Base-by-base conservation (phyloP, 2,329 filamentous ascomycete genomes). In the Huntiella omanensis region DNA sequence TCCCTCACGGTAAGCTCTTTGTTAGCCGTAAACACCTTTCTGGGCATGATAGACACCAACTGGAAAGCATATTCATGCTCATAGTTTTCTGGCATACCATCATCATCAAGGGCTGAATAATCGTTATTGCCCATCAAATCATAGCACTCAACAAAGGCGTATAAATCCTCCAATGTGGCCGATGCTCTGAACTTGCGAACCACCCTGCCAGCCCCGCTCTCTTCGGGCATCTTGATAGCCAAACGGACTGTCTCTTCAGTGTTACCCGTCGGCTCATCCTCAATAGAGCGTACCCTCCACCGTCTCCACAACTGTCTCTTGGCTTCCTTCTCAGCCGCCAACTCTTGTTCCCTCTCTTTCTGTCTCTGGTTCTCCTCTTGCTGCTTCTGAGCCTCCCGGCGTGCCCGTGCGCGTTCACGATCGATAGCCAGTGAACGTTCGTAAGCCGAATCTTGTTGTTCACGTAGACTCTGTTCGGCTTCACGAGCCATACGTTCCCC, bases 121-220 rank as follows among this genome's bases (percentile, higher is more conserved):
- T 59, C 61, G 32, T 64, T 58, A 12, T 62, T 59, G 50, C 47
- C 54, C 3, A 86, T 54, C 4, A 80, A 54, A 45, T 84, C 77
- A 58, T 86, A 80, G 62, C 88, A 96, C 58, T 98, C 91, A 2
- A 96, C 86, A 62, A 93, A 95, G 0, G 88, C 91, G 60, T 96
- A 96, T 4, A 98, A 64, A 56, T 95, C 86, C 58, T 96, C 88
- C 34, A 96, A 66, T 2, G 72, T 69, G 0, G 82, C 75, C n/a
- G 75, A 67, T 1, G 70, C 66, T 0, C 67, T 60, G 58, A 98
- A 96, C 43, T 73, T 74, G 37, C 88, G 73, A 47, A 93, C 73
- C 2, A 94, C 73, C 37, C 87, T 71, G 42, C 84, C 80, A 1
- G 75, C 81, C 4, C 73, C 79, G 0, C 61, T 62, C 28, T 59